Evolutionary conservation across 2,329 filamentous ascomycete species (phyloP).

Genomic region (Diaporthe eres): DNA sequence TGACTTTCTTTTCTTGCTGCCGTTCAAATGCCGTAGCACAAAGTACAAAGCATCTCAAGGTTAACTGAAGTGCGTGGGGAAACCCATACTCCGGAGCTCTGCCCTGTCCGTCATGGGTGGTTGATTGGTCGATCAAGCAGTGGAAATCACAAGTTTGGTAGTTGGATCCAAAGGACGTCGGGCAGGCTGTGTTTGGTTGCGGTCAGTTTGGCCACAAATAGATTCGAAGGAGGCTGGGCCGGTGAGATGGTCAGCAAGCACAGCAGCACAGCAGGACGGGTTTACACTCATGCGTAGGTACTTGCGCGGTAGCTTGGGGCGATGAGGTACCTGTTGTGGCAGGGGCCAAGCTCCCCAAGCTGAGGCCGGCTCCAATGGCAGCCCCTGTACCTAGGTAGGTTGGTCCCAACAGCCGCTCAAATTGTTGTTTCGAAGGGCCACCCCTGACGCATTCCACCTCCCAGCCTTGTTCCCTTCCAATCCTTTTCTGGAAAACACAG

Average conservation of each 20-base stretch:
- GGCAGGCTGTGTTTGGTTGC: slow-evolving; percentile 17
- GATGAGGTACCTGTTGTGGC: not conserved
- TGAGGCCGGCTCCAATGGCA: not conserved
- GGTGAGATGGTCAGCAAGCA: slow-evolving; percentile 21
- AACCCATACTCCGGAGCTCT: not conserved
- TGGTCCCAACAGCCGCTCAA: not conserved
- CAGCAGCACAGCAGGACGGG: not conserved
- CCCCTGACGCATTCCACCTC: slow-evolving; percentile 15
- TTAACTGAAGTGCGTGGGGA: not conserved
- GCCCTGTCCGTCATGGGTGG: not conserved
- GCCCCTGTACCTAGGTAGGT: not conserved
- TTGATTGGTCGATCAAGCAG: not conserved
- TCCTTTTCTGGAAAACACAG: not conserved
- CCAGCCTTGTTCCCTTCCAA: slow-evolving; percentile 21
- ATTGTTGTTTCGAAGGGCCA: slow-evolving; percentile 22
- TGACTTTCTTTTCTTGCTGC: not conserved
- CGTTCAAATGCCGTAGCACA: not conserved
- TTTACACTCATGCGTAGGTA: not conserved
- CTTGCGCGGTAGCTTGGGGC: not conserved
- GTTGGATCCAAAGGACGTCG: not conserved
- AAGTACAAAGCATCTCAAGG: slow-evolving; percentile 7
- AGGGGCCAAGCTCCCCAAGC: slow-evolving; percentile 19
- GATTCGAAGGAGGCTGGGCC: slow-evolving; percentile 25
- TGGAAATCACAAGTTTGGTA: not conserved
- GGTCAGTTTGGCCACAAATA: not conserved